Percentiles rank a stretch among this genome's conserved stretches.
These are phyloP conservation scores for Chalara sp. DNA, from an alignment of 2,329 filamentous ascomycete genomes.

Conservation along the genomic window DNA sequence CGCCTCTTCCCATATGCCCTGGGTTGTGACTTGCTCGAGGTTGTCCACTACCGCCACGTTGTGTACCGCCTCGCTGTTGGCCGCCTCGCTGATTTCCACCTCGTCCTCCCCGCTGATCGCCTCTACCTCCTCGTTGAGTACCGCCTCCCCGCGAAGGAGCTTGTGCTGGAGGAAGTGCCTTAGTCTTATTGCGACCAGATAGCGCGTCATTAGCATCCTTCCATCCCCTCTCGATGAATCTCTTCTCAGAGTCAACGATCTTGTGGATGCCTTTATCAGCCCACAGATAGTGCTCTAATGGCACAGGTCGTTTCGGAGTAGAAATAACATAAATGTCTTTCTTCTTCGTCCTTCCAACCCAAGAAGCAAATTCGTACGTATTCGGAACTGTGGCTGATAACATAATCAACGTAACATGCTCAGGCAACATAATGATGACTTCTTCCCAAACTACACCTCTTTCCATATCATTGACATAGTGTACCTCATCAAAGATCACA, in stretches of 20 bases:
- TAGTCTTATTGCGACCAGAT: conserved; percentile 73
- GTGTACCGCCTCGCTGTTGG: conserved; percentile 40
- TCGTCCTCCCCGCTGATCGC: conserved; percentile 41
- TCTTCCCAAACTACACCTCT: conserved; percentile 98
- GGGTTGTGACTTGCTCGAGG: conserved; percentile 45
- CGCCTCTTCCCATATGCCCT: conserved; percentile 86
- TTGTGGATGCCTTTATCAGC: conserved; percentile 87
- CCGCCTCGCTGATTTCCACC: conserved; percentile 46
- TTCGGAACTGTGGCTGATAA: conserved; percentile 96
- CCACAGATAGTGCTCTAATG: conserved; percentile 94
- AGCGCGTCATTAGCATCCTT: conserved; percentile 83
- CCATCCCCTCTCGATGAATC: conserved; percentile 88
- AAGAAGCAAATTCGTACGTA: conserved; percentile 94
- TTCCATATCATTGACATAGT: conserved; percentile 96
- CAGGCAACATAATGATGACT: conserved; percentile 98
- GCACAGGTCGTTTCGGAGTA: conserved; percentile 89
- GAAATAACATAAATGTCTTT: conserved; percentile 99
- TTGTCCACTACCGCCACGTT: conserved; percentile 45
- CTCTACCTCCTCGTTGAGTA: conserved; percentile 45
- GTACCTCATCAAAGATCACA: conserved; percentile 97
- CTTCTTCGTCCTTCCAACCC: conserved; percentile 96
- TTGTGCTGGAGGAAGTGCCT: conserved; percentile 34
- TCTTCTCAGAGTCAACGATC: conserved; percentile 89
- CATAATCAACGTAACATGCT: conserved; percentile 91
- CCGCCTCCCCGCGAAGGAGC: conserved; percentile 39